Evolutionary conservation across 2,329 filamentous ascomycete species (phyloP).

Genomic region (Trichophyton mentagrophytes): DNA sequence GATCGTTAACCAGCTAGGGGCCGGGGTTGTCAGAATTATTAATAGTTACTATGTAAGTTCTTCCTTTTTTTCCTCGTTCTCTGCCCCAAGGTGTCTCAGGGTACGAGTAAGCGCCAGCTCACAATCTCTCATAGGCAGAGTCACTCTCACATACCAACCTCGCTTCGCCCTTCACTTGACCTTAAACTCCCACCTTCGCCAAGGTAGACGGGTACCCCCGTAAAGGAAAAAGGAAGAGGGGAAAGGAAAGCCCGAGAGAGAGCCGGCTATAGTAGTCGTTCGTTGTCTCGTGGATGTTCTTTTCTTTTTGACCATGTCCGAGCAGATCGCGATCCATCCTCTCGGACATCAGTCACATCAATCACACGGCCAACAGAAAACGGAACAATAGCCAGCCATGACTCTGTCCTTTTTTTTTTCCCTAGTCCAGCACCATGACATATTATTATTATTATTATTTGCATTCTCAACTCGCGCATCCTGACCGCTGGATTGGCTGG

Average conservation of each 20-base stretch:
- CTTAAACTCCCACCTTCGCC: not conserved
- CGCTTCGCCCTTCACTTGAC: not conserved
- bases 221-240: not conserved
- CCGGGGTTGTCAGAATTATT: not conserved
- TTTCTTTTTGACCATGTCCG: not conserved
- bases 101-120: not conserved
- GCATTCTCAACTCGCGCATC: not conserved
- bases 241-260: not conserved
- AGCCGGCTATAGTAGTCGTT: not conserved
- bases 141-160: not conserved
- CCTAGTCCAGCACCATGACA: not conserved
- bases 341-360: conserved; percentile 1
- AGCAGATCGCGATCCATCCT: not conserved
- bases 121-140: not conserved
- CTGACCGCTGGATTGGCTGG: not conserved
- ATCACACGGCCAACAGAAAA: not conserved
- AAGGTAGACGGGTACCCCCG: not conserved
- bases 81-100: not conserved
- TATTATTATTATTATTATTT: no score
- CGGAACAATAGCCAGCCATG: not conserved
- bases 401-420: not conserved
- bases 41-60: not conserved
- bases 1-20: not conserved
- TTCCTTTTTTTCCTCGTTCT: not conserved
- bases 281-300: not conserved